Percentiles rank a stretch among this genome's conserved stretches.
These are phyloP conservation scores for Pseudogymnoascus sp. DNA, from an alignment of 2,329 filamentous ascomycete genomes.

Conservation along the genomic window DNA sequence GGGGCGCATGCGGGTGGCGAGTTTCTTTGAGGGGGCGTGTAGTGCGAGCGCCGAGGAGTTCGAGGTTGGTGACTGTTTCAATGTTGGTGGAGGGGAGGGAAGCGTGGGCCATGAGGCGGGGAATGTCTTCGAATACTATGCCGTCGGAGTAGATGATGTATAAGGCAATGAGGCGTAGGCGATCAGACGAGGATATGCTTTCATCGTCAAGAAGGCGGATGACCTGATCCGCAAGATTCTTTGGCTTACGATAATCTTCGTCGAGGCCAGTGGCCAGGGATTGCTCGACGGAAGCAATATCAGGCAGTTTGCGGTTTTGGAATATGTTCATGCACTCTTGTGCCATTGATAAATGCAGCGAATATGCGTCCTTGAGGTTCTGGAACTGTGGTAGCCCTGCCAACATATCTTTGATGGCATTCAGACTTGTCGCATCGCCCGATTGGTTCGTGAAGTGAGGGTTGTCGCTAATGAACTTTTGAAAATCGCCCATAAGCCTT, in stretches of 20 bases:
- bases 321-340: constrained; percentile 96
- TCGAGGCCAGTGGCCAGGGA: constrained; percentile 85
- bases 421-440: constrained; percentile 66
- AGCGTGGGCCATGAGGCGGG: constrained; percentile 76
- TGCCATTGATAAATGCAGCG: constrained; percentile 90
- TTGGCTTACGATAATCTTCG: constrained; percentile 85
- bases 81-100: constrained; percentile 67
- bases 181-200: constrained; percentile 60
- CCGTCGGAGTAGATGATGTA: constrained; percentile 84
- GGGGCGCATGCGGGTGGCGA: constrained; percentile 53
- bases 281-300: constrained; percentile 84
- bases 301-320: constrained; percentile 72
- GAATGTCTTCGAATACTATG: constrained; percentile 73
- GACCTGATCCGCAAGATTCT: constrained; percentile 77
- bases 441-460: constrained; percentile 78
- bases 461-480: constrained; percentile 83
- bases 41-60: constrained; percentile 70
- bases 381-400: constrained; percentile 90
- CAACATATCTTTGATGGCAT: constrained; percentile 94
- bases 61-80: constrained; percentile 68
- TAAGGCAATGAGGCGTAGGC: constrained; percentile 75
- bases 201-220: constrained; percentile 85
- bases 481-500: constrained; percentile 85
- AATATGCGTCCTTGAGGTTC: constrained; percentile 91
- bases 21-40: constrained; percentile 70